These are phyloP conservation scores for Talaromyces sp. DNA, from an alignment of 2,329 filamentous ascomycete species.

Conservation along the genomic window DNA sequence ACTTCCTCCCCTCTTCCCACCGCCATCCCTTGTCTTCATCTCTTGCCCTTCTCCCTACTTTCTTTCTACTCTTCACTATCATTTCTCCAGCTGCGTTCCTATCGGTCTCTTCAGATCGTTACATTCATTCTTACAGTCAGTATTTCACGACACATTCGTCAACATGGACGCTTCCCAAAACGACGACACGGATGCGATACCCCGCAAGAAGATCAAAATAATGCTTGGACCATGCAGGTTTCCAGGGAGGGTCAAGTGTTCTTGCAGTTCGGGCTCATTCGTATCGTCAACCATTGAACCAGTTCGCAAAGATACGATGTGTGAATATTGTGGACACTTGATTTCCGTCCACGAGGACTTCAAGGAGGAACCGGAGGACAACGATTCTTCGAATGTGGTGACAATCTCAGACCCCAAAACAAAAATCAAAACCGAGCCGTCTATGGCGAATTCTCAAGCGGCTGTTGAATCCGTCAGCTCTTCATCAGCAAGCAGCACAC, in stretches of 20 bases:
- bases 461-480: neutral
- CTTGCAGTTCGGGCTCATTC: neutral
- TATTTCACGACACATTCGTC: neutral
- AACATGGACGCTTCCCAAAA: neutral
- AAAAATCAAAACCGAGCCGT: neutral
- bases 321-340: neutral
- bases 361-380: neutral
- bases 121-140: neutral
- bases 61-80: neutral
- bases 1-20: neutral
- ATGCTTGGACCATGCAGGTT: conserved; percentile 3
- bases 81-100: neutral
- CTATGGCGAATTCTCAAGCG: neutral
- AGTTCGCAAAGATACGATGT: neutral
- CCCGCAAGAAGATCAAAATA: neutral
- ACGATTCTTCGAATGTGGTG: neutral
- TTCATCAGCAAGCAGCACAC: neutral
- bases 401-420: neutral
- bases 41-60: neutral
- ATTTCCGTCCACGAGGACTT: conserved; percentile 1
- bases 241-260: neutral
- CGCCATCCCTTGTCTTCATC: neutral
- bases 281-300: neutral
- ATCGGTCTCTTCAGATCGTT: neutral
- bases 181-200: neutral